Conservation (phyloP, 1,284 basidiomycete genomes). For the Heliocybe sulcata region DNA sequence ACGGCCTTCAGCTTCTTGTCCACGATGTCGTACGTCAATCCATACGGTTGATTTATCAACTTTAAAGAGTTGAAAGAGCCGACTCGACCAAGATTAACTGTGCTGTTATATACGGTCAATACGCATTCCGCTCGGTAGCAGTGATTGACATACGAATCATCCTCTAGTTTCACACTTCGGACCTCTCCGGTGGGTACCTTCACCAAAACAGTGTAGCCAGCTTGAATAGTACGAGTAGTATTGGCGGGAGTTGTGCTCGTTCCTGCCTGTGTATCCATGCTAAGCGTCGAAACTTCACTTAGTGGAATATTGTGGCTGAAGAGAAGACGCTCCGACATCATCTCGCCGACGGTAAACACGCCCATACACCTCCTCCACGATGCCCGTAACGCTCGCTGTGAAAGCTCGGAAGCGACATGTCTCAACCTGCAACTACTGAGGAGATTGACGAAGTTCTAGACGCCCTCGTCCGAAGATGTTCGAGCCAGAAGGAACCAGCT, state of each 20-base stretch:
- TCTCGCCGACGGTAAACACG: conserved; percentile 6
- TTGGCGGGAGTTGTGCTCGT: background rate
- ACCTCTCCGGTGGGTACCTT: conserved; percentile 65
- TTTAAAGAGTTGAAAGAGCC: conserved; percentile 67
- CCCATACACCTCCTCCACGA: conserved; percentile 6
- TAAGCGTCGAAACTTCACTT: background rate
- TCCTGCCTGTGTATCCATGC: background rate
- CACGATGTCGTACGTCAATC: conserved; percentile 70
- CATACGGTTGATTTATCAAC: conserved; percentile 68
- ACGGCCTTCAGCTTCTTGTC: conserved; percentile 59
- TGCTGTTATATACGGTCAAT: conserved; percentile 29
- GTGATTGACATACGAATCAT: conserved; percentile 45
- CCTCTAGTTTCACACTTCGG: conserved; percentile 57
- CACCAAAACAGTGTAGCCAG: conserved; percentile 60
- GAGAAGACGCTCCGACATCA: background rate
- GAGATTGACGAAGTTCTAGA: conserved; percentile 19
- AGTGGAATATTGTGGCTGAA: background rate
- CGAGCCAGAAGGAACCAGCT: conserved; percentile 8
- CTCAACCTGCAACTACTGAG: conserved; percentile 3
- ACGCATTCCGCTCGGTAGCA: conserved; percentile 11
- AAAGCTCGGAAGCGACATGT: background rate
- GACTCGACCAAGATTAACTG: conserved; percentile 62
- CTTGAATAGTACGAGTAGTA: conserved; percentile 38
- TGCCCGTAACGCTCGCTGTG: background rate
- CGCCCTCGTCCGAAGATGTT: conserved; percentile 25